A percentile compares a stretch with the other conserved stretches of the same genome.
These are phyloP conservation scores for Auriculariales sp. DNA, from an alignment of 768 basidiomycete species.

Conservation along the genomic window DNA sequence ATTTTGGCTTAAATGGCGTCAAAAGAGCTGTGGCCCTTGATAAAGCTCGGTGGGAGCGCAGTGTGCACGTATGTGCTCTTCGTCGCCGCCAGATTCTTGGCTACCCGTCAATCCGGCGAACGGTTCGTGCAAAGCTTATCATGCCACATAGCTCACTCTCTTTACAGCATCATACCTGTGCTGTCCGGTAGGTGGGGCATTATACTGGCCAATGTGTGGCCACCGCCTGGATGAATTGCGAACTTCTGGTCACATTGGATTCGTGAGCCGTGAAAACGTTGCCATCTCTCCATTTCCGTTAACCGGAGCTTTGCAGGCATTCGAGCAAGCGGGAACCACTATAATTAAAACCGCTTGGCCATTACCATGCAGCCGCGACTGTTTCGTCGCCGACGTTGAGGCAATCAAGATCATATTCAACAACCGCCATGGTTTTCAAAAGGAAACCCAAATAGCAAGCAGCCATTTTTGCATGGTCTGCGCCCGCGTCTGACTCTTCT, in stretches of 20 bases:
- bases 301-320: neutral
- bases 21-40: no score
- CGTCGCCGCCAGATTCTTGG: no score
- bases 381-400: neutral
- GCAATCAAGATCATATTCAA: neutral
- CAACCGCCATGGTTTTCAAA: neutral
- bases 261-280: neutral
- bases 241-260: neutral
- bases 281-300: neutral
- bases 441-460: neutral
- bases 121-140: no score
- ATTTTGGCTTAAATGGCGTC: no score
- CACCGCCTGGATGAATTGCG: neutral
- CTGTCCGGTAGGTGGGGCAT: no score
- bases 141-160: no score
- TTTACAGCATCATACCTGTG: no score
- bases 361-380: neutral
- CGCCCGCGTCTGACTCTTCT: neutral
- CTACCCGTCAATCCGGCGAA: no score
- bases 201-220: no score
- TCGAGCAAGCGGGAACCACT: neutral
- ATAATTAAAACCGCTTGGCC: neutral
- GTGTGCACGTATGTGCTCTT: no score
- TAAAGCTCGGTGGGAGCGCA: no score
- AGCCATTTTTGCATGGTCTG: neutral